Evolutionary conservation across 2,329 filamentous ascomycete species (phyloP), one percentile per base, ranked within the genome.

Genomic region (Fusarium chaquense): DNA sequence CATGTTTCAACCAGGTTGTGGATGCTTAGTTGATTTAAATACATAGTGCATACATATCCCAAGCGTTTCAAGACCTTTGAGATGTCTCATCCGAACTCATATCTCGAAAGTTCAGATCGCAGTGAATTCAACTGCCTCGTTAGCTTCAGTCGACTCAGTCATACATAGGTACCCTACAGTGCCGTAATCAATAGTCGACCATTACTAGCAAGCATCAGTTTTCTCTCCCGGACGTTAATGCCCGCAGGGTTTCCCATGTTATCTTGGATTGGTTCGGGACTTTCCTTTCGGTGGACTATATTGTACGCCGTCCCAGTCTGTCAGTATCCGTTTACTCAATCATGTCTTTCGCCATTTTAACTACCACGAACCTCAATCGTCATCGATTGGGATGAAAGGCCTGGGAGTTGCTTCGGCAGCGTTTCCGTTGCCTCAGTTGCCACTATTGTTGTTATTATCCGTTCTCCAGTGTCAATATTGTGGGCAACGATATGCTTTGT

Each of bases 1-100:
- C 35, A 55, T 57, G 52, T 67, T 53, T 60, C 54, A 55, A 60
- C 24, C 22, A 32, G 15, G 26, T 52, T 40, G n/a, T 40, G 33
- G 20, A 55, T 33, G 16, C 43, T 26, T 38, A 38, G 7, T 62
- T 40, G 55, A 66, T 56, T 49, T 62, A 33, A 15, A 24, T 46
- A 28, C 28, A 28, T 28, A 28, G 28, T 28, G 7, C 24, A 28
- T 28, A 28, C 10, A 49, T 55, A 7, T 53, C 30, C 38, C 35
- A 38, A 22, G 44, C 18, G 20, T 32, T 36, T 43, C 35, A 15
- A 33, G 9, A 32, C 26, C 24, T 28, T 35, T 11, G 24, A 30
- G 32, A 53, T 47, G 30, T 44, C 24, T 50, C 22, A 12, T 26
- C 49, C 10, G 3, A 49, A 28, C n/a, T 32, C n/a, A 26, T 13